These are phyloP conservation scores for Aspergillus arachidicola DNA, from an alignment of 2,329 filamentous ascomycete species.

Conservation along the genomic window DNA sequence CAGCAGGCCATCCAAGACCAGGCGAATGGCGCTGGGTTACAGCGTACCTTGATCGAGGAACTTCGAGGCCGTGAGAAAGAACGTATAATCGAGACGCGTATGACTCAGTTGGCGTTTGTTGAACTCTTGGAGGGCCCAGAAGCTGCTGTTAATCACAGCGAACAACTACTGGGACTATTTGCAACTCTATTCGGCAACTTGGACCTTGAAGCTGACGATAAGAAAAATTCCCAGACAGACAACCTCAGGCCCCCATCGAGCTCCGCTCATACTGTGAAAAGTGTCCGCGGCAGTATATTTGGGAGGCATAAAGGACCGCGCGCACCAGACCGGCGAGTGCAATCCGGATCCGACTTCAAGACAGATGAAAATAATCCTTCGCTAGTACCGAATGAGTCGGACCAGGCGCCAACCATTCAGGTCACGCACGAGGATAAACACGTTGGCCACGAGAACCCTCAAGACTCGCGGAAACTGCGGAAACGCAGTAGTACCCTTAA, in stretches of 20 bases:
- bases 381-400: conserved; percentile 27
- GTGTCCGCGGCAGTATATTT: conserved; percentile 76
- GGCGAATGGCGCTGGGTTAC: conserved; percentile 18
- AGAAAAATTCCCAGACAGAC: conserved; percentile 30
- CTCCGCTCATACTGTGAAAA: conserved; percentile 70
- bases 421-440: conserved; percentile 65
- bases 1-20: conserved; percentile 25
- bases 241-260: conserved; percentile 65
- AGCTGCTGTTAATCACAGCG: conserved; percentile 82
- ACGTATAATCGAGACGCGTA: conserved; percentile 87
- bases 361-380: conserved; percentile 11
- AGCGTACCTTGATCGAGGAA: conserved; percentile 67
- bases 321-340: conserved; percentile 48
- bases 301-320: conserved; percentile 59
- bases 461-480: conserved; percentile 37
- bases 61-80: conserved; percentile 86
- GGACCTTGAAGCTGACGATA: conserved; percentile 38
- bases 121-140: conserved; percentile 83
- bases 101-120: conserved; percentile 84
- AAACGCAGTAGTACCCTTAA: conserved; percentile 36
- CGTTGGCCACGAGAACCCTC: conserved; percentile 30
- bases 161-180: conserved; percentile 82
- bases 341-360: conserved; percentile 34
- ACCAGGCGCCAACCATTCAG: conserved; percentile 72
- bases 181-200: conserved; percentile 74